Conservation (phyloP, 371 early-diverging fungal genomes). For the Cokeromyces recurvatus region DNA sequence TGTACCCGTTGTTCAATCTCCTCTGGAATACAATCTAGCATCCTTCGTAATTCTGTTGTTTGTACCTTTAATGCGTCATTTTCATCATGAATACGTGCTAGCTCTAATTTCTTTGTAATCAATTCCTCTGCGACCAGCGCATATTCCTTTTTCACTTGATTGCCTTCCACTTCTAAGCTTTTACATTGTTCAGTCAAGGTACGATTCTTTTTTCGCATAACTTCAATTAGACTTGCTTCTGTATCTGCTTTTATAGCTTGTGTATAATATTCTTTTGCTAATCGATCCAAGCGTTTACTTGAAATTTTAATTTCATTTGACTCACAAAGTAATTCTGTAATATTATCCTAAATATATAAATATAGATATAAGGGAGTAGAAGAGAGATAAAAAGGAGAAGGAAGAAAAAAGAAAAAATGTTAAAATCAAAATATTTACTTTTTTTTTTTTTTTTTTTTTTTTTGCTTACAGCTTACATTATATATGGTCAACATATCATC, state of each 20-base stretch:
- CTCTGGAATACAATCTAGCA: slow-evolving; percentile 47
- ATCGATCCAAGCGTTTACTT: slow-evolving; percentile 56
- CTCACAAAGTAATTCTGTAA: slow-evolving; percentile 66
- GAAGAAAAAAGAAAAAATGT: too few relatives aligned
- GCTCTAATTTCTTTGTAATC: slow-evolving; percentile 49
- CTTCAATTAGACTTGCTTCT: slow-evolving; percentile 61
- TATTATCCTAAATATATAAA: slow-evolving; percentile 49
- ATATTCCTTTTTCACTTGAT: slow-evolving; percentile 68
- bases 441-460: too few relatives aligned
- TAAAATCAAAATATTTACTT: too few relatives aligned
- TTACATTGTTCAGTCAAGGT: slow-evolving; percentile 53
- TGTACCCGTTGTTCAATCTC: slow-evolving; percentile 64
- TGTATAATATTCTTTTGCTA: slow-evolving; percentile 68
- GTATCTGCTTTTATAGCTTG: slow-evolving; percentile 58
- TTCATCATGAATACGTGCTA: slow-evolving; percentile 48
- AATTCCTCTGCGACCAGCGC: slow-evolving; percentile 54
- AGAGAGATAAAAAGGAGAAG: too few relatives aligned
- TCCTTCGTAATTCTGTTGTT: slow-evolving; percentile 41
- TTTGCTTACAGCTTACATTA: slow-evolving; percentile 35
- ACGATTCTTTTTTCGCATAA: slow-evolving; percentile 65
- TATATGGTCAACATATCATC: slow-evolving; percentile 69
- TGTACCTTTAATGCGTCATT: slow-evolving; percentile 62
- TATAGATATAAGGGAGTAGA: too few relatives aligned
- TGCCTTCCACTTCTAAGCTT: slow-evolving; percentile 51
- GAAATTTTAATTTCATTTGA: slow-evolving; percentile 70